Evolutionary conservation across 1,284 basidiomycete species (phyloP).

Genomic region (Tilletia indica): DNA sequence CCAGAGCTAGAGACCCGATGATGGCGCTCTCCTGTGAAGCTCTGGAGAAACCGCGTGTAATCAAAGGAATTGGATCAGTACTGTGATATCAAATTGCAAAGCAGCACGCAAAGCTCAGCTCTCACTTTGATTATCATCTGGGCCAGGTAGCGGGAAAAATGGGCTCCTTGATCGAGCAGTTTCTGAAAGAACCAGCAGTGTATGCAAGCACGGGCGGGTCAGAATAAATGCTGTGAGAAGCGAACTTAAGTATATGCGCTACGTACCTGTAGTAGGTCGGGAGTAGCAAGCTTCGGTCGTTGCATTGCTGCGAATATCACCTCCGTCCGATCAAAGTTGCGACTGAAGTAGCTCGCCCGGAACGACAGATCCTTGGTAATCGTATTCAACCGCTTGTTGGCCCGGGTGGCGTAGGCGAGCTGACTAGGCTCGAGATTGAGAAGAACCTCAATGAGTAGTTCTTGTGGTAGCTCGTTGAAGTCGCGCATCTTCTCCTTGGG

Average conservation of each 20-base stretch:
- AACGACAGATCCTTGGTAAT: background rate
- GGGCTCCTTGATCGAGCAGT: background rate
- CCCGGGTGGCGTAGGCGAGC: no score
- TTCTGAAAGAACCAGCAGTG: background rate
- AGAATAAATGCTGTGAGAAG: background rate
- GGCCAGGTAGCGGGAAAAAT: background rate
- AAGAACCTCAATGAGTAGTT: background rate
- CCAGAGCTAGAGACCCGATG: background rate
- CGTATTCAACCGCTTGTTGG: background rate
- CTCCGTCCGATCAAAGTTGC: background rate
- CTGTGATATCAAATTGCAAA: background rate
- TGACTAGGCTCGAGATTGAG: background rate
- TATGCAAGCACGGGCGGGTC: no score
- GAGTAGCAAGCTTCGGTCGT: background rate
- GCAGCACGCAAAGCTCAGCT: background rate
- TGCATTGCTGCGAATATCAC: background rate
- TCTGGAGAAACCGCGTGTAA: background rate
- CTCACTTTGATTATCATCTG: background rate
- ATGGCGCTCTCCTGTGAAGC: background rate
- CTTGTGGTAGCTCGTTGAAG: background rate
- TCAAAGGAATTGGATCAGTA: no score
- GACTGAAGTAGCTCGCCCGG: background rate
- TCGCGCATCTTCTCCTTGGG: background rate
- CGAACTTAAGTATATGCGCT: background rate
- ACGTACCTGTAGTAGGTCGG: background rate